Evolutionary conservation across 257 asterid species (phyloP).

Genomic region (Penstemon eatonii): DNA sequence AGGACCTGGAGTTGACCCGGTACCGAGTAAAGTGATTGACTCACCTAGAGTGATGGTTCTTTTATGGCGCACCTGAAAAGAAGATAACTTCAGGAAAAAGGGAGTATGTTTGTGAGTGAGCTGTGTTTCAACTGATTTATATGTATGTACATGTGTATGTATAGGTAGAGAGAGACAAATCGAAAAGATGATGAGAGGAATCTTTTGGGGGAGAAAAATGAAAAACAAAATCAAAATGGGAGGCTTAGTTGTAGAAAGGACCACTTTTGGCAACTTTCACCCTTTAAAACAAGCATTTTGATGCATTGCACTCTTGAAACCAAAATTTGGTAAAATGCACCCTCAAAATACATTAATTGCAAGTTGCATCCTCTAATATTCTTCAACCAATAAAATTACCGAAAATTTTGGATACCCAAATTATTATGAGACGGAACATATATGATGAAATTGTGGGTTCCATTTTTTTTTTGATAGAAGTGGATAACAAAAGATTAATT

Average conservation of each 20-base stretch:
- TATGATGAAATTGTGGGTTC: too few relatives aligned
- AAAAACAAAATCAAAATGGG: neutral
- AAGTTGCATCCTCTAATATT: too few relatives aligned
- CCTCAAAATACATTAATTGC: too few relatives aligned
- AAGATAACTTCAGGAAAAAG: constrained; percentile 1
- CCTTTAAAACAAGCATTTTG: too few relatives aligned
- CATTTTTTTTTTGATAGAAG: too few relatives aligned
- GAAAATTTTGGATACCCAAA: too few relatives aligned
- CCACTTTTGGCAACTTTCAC: too few relatives aligned
- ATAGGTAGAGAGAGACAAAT: neutral
- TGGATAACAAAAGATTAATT: too few relatives aligned
- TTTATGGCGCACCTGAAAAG: neutral
- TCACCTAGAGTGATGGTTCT: neutral
- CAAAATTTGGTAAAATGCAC: too few relatives aligned
- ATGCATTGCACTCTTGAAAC: too few relatives aligned
- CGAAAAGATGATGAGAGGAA: neutral
- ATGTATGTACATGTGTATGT: neutral
- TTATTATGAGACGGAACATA: too few relatives aligned
- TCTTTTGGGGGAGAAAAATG: neutral
- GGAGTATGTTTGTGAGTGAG: neutral
- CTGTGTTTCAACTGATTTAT: neutral
- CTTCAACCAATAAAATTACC: too few relatives aligned
- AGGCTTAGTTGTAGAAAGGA: neutral
- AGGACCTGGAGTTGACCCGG: neutral
- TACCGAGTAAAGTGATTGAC: neutral